Conservation (phyloP, 2,329 filamentous ascomycete species). For the Calonectria fujianensis region DNA sequence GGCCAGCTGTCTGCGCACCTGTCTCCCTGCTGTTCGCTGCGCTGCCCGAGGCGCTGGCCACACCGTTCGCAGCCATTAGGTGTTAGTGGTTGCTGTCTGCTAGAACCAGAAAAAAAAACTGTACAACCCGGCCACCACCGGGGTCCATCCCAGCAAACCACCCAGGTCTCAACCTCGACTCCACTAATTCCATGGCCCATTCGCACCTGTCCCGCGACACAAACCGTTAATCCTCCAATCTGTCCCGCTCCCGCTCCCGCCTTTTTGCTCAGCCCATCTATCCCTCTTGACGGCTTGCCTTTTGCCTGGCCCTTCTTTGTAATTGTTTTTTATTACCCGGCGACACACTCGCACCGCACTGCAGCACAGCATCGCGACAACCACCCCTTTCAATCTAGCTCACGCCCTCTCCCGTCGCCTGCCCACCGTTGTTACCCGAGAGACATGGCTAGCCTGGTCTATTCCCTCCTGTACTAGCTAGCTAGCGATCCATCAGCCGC, state of each 20-base stretch:
- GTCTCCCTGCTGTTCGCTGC: slow-evolving; percentile 22
- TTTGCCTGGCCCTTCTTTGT: slow-evolving; percentile 1
- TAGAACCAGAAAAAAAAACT: slow-evolving; percentile 1
- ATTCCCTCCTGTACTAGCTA: slow-evolving; percentile 31
- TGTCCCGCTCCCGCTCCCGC: slow-evolving; percentile 28
- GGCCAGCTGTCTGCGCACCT: slow-evolving; percentile 22
- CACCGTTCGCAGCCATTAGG: slow-evolving; percentile 20
- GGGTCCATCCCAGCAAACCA: slow-evolving; percentile 21
- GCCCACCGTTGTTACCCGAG: slow-evolving; percentile 34
- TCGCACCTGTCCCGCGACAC: slow-evolving; percentile 33
- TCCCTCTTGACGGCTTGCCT: neutral
- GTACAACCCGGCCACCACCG: slow-evolving; percentile 15
- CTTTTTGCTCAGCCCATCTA: slow-evolving; percentile 29
- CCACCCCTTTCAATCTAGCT: slow-evolving; percentile 15
- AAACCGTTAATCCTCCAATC: slow-evolving; percentile 34
- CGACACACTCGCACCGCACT: slow-evolving; percentile 20
- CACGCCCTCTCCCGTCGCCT: slow-evolving; percentile 25
- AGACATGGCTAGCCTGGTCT: slow-evolving; percentile 47
- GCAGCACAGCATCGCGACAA: slow-evolving; percentile 29
- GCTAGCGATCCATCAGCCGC: slow-evolving; percentile 45
- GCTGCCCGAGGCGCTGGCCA: slow-evolving; percentile 5
- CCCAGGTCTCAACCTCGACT: slow-evolving; percentile 37
- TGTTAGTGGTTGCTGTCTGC: slow-evolving; percentile 22
- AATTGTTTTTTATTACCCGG: neutral
- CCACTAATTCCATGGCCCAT: slow-evolving; percentile 32